These are phyloP conservation scores for Boletus fagicola DNA, from an alignment of 768 basidiomycete genomes.

Conservation along the genomic window DNA sequence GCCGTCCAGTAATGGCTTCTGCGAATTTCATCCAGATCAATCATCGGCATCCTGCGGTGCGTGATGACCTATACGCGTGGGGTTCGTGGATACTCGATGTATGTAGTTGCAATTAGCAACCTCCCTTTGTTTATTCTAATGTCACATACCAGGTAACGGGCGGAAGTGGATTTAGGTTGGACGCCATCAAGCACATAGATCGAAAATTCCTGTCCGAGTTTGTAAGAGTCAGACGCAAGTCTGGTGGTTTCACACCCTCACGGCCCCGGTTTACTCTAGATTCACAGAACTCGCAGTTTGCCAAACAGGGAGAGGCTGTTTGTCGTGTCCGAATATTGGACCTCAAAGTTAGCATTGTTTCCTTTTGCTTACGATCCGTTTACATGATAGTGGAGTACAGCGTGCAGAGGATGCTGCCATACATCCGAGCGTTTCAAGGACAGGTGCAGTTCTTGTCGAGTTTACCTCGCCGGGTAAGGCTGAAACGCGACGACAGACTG, in stretches of 20 bases:
- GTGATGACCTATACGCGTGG: slow-evolving; percentile 73
- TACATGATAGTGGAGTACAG: slow-evolving; percentile 29
- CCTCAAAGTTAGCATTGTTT: slow-evolving; percentile 49
- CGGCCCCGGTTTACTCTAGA: slow-evolving; percentile 33
- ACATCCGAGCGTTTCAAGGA: slow-evolving; percentile 61
- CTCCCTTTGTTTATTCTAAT: slow-evolving; percentile 1
- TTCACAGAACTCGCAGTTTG: slow-evolving; percentile 48
- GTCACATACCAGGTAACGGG: slow-evolving; percentile 52
- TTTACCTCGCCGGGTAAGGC: neutral
- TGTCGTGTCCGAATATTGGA: slow-evolving; percentile 81
- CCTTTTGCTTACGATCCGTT: neutral
- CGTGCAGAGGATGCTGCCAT: slow-evolving; percentile 50
- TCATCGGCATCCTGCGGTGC: slow-evolving; percentile 78
- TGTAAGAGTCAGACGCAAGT: slow-evolving; percentile 40
- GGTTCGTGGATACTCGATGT: slow-evolving; percentile 72
- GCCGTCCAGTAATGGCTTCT: slow-evolving; percentile 8
- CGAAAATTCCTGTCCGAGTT: slow-evolving; percentile 64
- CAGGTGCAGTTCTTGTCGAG: slow-evolving; percentile 42
- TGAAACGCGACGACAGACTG: slow-evolving; percentile 46
- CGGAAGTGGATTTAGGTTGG: slow-evolving; percentile 76
- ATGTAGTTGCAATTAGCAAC: neutral
- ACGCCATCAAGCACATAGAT: slow-evolving; percentile 91
- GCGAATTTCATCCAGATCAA: slow-evolving; percentile 56
- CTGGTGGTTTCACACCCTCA: neutral
- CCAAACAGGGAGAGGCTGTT: slow-evolving; percentile 55